Conservation (phyloP, 805 yeast genomes). For the Lipomyces orientalis region DNA sequence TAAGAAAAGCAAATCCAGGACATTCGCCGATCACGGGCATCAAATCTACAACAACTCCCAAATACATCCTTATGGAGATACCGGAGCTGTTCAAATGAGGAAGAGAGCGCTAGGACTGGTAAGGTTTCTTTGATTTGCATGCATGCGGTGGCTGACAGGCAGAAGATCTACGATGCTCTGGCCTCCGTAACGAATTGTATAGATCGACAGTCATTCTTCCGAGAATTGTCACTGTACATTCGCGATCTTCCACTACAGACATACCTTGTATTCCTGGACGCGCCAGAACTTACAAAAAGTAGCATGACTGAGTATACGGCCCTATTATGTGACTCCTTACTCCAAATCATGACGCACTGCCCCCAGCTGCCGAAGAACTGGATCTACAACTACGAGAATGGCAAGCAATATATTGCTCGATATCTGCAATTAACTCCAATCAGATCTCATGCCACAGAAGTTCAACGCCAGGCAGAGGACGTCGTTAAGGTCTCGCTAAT, state of each 20-base stretch:
- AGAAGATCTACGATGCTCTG: slow-evolving; percentile 18
- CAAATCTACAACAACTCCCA: background rate
- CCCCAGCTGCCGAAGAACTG: slow-evolving; percentile 20
- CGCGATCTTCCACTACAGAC: slow-evolving; percentile 17
- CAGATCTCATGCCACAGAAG: background rate
- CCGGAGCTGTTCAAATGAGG: slow-evolving; percentile 13
- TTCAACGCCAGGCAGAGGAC: slow-evolving; percentile 7
- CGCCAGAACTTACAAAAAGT: slow-evolving; percentile 20
- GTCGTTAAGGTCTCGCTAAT: slow-evolving; percentile 16
- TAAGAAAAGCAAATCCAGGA: slow-evolving; percentile 5
- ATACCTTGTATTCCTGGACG: slow-evolving; percentile 17
- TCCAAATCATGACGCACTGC: slow-evolving; percentile 7
- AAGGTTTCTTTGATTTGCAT: background rate
- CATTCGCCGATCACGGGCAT: background rate
- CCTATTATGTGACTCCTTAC: slow-evolving; percentile 18
- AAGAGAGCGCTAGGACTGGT: slow-evolving; percentile 18
- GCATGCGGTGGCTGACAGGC: background rate
- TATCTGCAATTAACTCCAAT: slow-evolving; percentile 16
- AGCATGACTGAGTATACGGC: slow-evolving; percentile 16
- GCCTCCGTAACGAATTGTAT: slow-evolving; percentile 5
- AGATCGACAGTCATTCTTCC: slow-evolving; percentile 20
- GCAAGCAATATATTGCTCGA: slow-evolving; percentile 13
- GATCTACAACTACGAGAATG: slow-evolving; percentile 23
- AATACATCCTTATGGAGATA: slow-evolving; percentile 10
- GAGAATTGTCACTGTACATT: slow-evolving; percentile 22